These are phyloP conservation scores for Tremella fuciformis DNA, from an alignment of 768 basidiomycete species.

Conservation along the genomic window DNA sequence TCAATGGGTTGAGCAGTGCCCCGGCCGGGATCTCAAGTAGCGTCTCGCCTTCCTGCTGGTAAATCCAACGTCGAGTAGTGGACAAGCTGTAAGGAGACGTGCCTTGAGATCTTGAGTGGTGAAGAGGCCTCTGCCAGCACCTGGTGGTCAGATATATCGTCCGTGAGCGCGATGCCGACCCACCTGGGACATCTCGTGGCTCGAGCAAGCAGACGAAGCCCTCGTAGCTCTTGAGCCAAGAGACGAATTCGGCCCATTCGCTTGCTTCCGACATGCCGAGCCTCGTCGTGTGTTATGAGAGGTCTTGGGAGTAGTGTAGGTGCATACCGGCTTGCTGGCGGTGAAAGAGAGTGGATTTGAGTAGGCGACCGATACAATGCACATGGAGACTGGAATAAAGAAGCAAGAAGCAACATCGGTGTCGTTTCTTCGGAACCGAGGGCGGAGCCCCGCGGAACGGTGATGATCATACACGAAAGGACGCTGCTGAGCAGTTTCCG, in stretches of 20 bases:
- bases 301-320: neutral
- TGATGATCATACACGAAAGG: neutral
- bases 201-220: constrained; percentile 53
- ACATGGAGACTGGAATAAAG: no score
- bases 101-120: constrained; percentile 56
- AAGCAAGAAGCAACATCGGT: no score
- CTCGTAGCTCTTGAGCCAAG: constrained; percentile 61
- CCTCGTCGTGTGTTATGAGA: neutral
- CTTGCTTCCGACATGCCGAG: constrained; percentile 7
- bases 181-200: constrained; percentile 60
- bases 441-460: neutral
- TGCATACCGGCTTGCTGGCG: neutral
- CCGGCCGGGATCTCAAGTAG: constrained; percentile 70
- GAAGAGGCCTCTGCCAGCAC: constrained; percentile 70
- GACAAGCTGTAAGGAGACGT: constrained; percentile 10
- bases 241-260: constrained; percentile 57
- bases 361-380: no score
- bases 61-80: neutral
- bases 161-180: constrained; percentile 22
- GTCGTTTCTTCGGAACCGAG: neutral
- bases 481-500: no score
- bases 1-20: constrained; percentile 70
- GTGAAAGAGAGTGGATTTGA: no score
- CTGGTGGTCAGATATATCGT: constrained; percentile 46
- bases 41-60: constrained; percentile 56